Conservation (phyloP, 2,329 filamentous ascomycete species). For the Emericellopsis atlantica region DNA sequence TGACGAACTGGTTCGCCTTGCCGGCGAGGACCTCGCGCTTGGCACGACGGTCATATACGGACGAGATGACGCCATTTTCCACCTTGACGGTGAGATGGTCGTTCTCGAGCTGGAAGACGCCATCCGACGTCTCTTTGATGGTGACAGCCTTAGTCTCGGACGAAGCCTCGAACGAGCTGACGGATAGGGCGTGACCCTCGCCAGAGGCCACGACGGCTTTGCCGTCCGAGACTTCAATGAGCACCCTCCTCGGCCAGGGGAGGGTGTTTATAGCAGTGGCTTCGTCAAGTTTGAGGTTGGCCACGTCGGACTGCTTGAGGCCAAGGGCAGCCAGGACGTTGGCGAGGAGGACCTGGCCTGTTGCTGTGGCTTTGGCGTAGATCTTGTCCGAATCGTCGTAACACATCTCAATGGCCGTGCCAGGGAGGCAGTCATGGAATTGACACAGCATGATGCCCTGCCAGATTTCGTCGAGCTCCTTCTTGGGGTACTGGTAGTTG, state of each 20-base stretch:
- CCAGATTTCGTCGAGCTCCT: conserved; percentile 94
- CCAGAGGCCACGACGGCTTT: conserved; percentile 43
- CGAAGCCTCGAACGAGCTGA: conserved; percentile 34
- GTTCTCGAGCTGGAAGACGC: conserved; percentile 70
- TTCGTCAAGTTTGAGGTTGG: conserved; percentile 21
- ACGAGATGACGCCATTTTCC: conserved; percentile 65
- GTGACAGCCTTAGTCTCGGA: conserved; percentile 35
- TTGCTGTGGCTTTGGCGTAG: conserved; percentile 72
- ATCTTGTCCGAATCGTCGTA: conserved; percentile 88
- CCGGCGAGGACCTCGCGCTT: conserved; percentile 67
- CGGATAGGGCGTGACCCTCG: conserved; percentile 34
- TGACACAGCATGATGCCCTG: conserved; percentile 84
- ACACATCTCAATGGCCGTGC: conserved; percentile 94
- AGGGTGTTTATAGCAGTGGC: conserved; percentile 70
- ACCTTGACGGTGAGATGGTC: conserved; percentile 62
- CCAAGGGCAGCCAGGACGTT: conserved; percentile 58
- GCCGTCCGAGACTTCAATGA: conserved; percentile 50
- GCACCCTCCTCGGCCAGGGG: conserved; percentile 68
- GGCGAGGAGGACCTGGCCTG: conserved; percentile 57
- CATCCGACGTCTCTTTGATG: conserved; percentile 36
- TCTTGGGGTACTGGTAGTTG: conserved; percentile 81
- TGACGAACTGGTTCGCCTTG: conserved; percentile 82
- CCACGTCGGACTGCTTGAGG: conserved; percentile 31
- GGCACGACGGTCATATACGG: conserved; percentile 62
- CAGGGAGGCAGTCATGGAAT: conserved; percentile 94